These are phyloP conservation scores for Erythrophleum ivorense DNA, from an alignment of 331 rosid species.

Conservation along the genomic window DNA sequence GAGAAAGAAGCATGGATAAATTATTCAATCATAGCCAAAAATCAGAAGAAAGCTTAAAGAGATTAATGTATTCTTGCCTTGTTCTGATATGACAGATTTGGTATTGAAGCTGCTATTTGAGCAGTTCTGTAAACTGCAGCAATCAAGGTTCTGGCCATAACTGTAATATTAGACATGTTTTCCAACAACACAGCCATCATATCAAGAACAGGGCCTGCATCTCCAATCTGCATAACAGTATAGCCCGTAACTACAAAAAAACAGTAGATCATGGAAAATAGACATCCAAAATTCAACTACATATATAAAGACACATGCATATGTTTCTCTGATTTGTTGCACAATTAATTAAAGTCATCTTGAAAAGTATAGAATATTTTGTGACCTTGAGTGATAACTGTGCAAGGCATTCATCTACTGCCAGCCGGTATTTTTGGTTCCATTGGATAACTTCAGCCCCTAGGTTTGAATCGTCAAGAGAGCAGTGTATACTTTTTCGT, in stretches of 20 bases:
- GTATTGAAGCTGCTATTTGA: slow-evolving; percentile 94
- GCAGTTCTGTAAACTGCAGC: slow-evolving; percentile 82
- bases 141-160: slow-evolving; percentile 86
- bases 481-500: slow-evolving; percentile 88
- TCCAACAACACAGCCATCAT: slow-evolving; percentile 83
- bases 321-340: slow-evolving; percentile 36
- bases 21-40: slow-evolving; percentile 23
- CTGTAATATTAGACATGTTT: slow-evolving; percentile 73
- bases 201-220: slow-evolving; percentile 84
- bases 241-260: slow-evolving; percentile 24
- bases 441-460: slow-evolving; percentile 76
- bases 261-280: slow-evolving; percentile 34
- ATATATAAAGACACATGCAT: slow-evolving; percentile 30
- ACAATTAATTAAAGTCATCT: slow-evolving; percentile 36
- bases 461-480: slow-evolving; percentile 76
- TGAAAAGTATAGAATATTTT: slow-evolving; percentile 8
- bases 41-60: slow-evolving; percentile 2
- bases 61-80: slow-evolving; percentile 68
- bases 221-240: slow-evolving; percentile 73
- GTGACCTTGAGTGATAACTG: slow-evolving; percentile 85
- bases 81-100: slow-evolving; percentile 84
- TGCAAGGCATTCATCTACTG: slow-evolving; percentile 90
- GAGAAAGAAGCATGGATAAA: slow-evolving; percentile 32
- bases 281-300: slow-evolving; percentile 21
- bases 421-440: slow-evolving; percentile 71